These are phyloP conservation scores for Durusdinium trenchii DNA, from an alignment of 73 alveolate species.

Conservation along the genomic window DNA sequence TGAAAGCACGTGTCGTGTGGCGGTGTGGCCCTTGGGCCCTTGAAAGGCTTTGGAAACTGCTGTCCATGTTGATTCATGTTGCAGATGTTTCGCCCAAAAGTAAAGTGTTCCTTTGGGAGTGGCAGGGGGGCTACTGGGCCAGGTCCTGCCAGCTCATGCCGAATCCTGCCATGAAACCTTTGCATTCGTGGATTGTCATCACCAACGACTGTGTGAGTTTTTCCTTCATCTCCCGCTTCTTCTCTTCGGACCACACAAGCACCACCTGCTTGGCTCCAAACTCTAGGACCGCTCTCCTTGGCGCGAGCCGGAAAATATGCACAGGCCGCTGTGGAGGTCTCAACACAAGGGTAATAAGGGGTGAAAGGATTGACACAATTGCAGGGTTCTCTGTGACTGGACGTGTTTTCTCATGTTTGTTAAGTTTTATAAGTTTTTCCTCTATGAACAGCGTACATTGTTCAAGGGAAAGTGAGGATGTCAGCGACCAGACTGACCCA, in stretches of 20 bases:
- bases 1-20: not conserved
- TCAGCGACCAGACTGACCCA: no score
- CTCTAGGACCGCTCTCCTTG: constrained; percentile 82
- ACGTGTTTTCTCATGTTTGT: no score
- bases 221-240: constrained; percentile 61
- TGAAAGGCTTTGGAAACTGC: not conserved
- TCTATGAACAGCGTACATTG: no score
- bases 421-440: no score
- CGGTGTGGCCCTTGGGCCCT: not conserved
- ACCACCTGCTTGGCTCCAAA: constrained; percentile 95
- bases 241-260: constrained; percentile 84
- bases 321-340: no score
- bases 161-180: constrained; percentile 14
- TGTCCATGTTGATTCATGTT: not conserved
- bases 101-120: not conserved
- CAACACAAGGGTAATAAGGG: no score
- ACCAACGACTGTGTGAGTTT: constrained; percentile 75
- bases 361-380: no score
- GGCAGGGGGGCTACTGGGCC: not conserved
- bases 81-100: not conserved
- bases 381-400: no score
- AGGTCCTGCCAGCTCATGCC: not conserved
- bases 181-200: constrained; percentile 91
- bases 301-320: not conserved
- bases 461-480: no score